Evolutionary conservation across 106 monocot genomes (phyloP), one percentile per base, ranked within the genome.

Genomic region (Platanthera guangdongensis): DNA sequence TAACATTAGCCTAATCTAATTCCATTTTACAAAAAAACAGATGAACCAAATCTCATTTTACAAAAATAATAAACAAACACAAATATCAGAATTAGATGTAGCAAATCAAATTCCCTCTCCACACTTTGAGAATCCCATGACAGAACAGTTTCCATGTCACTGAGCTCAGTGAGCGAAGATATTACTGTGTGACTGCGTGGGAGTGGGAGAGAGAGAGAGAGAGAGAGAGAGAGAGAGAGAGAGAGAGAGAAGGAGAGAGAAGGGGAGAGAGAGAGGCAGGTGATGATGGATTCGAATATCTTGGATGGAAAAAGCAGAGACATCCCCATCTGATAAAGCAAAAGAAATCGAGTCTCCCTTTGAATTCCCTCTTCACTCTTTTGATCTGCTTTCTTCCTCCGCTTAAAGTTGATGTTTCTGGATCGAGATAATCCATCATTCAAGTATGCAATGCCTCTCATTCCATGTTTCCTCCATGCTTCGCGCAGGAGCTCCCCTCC

Each of bases 391-490:
- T 16, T 19, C 4, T 21, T 39, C 10, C 16, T 0, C 54, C 16
- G 25, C 4, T 53, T 68, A 39, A 52, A 52, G 39, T 69, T 3
- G 69, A 65, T 52, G 80, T n/a, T 7, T 7, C 52, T 45, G 39
- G 50, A 39, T 57, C 12, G 14, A 47, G 48, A 10, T 9, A n/a
- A n/a, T 3, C 6, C 71, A 82, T 78, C 73, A 76, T 79, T 77
- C 47, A 19, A 13, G 46, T 28, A 50, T 79, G 70, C 50, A 47
- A 25, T 63, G 30, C 52, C 50, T 14, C 64, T 47, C 68, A 79
- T 72, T 11, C 39, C 49, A 21, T 65, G 81, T 78, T 76, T 46
- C 80, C 72, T 73, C 59, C 77, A 84, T 80, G 83, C 83, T 76
- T 80, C 80, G 62, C 80, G 72, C 4, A 13, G 14, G 63, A 47